Evolutionary conservation across 495 filamentous ascomycete genomes (phyloP).

Genomic region (Hamigera avellanea): DNA sequence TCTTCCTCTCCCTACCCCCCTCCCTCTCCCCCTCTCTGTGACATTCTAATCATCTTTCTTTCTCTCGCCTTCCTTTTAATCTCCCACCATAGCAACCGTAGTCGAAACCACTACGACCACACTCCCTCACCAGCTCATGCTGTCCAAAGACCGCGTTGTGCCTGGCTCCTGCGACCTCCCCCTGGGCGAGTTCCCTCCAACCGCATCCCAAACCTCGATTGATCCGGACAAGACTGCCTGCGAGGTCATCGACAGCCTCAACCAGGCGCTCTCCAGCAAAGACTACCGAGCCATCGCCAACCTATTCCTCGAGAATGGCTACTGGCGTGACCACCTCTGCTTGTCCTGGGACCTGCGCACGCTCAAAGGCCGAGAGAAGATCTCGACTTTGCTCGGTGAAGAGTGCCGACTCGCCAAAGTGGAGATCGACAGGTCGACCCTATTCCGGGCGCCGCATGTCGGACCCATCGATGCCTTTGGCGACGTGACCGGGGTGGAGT

Average conservation of each 20-base stretch:
- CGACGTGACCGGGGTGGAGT: constrained; percentile 38
- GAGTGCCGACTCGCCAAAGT: constrained; percentile 29
- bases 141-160: constrained; percentile 45
- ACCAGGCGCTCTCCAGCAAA: constrained; percentile 25
- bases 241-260: constrained; percentile 34
- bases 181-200: constrained; percentile 19
- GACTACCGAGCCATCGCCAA: constrained; percentile 18
- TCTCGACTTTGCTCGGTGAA: constrained; percentile 33
- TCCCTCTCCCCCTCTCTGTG: no score
- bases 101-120: no score
- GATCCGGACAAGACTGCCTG: constrained; percentile 37
- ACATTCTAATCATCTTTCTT: no score
- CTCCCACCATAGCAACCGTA: no score
- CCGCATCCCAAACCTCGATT: constrained; percentile 16
- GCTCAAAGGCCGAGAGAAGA: constrained; percentile 39
- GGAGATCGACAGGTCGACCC: constrained; percentile 35
- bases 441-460: constrained; percentile 35
- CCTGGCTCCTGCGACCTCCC: constrained; percentile 47
- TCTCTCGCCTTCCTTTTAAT: no score
- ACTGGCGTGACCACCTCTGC: constrained; percentile 33
- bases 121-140: constrained; percentile 4
- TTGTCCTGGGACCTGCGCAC: constrained; percentile 38
- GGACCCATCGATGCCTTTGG: constrained; percentile 36
- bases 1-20: no score
- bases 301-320: constrained; percentile 36